Conservation (phyloP, 306 rosid genomes). For the Sphenostylis stenocarpa region DNA sequence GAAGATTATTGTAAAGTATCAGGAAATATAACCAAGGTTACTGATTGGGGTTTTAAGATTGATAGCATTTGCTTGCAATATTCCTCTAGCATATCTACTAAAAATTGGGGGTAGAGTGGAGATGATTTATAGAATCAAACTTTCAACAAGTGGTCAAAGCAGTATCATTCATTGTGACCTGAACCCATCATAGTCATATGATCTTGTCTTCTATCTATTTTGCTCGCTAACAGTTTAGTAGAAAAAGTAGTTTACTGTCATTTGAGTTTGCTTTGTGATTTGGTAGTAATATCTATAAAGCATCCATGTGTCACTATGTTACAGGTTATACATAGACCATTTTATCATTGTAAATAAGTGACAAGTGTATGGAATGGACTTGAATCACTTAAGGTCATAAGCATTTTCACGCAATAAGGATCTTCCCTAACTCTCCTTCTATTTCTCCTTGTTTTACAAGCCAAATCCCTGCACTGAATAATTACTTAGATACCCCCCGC, state of each 20-base stretch:
- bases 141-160: background rate
- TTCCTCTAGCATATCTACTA: background rate
- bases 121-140: constrained; percentile 3
- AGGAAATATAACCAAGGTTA: background rate
- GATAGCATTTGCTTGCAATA: background rate
- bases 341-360: constrained; percentile 1
- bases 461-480: background rate
- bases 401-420: constrained; percentile 7
- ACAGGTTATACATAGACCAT: background rate
- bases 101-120: background rate
- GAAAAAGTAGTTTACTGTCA: background rate
- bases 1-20: background rate
- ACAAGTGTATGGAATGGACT: background rate
- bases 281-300: background rate
- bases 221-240: background rate
- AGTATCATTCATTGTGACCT: background rate
- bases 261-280: background rate
- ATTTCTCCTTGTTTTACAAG: constrained; percentile 4
- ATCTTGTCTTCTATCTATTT: background rate
- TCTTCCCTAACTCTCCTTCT: background rate
- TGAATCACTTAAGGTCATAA: background rate
- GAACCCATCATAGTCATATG: background rate
- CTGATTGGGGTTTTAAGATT: background rate
- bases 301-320: background rate
- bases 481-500: background rate